Conservation (phyloP, 306 rosid genomes). For the Argentina anserina region DNA sequence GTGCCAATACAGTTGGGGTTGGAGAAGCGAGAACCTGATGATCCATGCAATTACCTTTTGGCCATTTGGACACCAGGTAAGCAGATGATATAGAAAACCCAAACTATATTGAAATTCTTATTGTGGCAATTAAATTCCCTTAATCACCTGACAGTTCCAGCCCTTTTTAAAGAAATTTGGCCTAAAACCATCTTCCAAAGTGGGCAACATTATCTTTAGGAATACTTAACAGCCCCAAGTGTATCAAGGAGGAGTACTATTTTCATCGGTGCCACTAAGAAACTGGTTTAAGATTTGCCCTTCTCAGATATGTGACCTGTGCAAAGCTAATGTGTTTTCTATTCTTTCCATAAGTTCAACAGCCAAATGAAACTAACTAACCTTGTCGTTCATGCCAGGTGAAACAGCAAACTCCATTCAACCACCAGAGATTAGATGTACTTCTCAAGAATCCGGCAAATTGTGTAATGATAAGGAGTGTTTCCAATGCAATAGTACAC, state of each 20-base stretch:
- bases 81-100: slow-evolving; percentile 10
- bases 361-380: slow-evolving; percentile 25
- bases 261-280: not conserved
- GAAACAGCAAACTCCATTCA: slow-evolving; percentile 86
- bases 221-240: not conserved
- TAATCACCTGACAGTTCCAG: not conserved
- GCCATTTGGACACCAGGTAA: slow-evolving; percentile 99
- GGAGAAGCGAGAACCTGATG: slow-evolving; percentile 86
- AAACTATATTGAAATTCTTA: not conserved
- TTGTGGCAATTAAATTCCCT: slow-evolving; percentile 1
- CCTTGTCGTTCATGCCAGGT: slow-evolving; percentile 48
- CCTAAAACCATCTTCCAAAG: slow-evolving; percentile 5
- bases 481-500: slow-evolving; percentile 74
- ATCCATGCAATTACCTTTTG: slow-evolving; percentile 86
- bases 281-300: not conserved
- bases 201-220: not conserved
- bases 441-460: slow-evolving; percentile 49
- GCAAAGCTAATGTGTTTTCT: not conserved
- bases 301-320: not conserved
- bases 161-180: not conserved
- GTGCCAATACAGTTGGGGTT: slow-evolving; percentile 46
- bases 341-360: slow-evolving; percentile 19
- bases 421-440: slow-evolving; percentile 74
- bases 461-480: slow-evolving; percentile 77
- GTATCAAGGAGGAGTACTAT: not conserved